Base-by-base conservation (phyloP, 2,329 filamentous ascomycete species). In the Hypoxylon sp. region DNA sequence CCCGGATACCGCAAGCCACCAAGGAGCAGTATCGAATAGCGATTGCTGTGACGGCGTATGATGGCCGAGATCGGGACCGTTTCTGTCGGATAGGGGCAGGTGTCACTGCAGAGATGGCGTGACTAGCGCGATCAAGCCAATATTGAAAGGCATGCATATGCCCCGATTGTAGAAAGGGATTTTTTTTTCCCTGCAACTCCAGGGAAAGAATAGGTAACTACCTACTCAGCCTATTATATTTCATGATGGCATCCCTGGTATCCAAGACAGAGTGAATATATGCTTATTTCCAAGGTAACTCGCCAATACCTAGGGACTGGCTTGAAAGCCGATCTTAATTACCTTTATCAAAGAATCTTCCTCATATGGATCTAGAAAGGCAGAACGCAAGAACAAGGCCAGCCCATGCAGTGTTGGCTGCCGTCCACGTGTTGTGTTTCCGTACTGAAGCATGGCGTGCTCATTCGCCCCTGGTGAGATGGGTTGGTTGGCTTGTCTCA, bases 41-140 rank as follows among this genome's bases (percentile, higher is more conserved):
- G 48, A 36, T 51, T 19, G 38, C 30, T 11, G 13, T 50, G 38
- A 13, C 6, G 36, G 36, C 25, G 23, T 21, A 30, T 10, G 14
- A 9, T 43, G 52, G 51, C 67, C 55, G 55, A 52, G 32, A 60
- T 60, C 58, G 57, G 65, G 62, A 57, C 28, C n/a, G 28, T 32
- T 23, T 14, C 58, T 43, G 45, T 65, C 45, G 51, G 49, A 52
- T 59, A 60, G 28, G 21, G 43, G 52, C n/a, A 50, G 45, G 51
- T 53, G 48, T 66, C 38, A 51, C 58, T 58, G 58, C 58, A 61
- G 51, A 65, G 43, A 66, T 58, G 46, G 52, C 60, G 52, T 53
- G 63, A 45, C 58, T 45, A 45, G 32, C 25, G 25, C 25, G 53
- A 63, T 57, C 9, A 52, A 46, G 48, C 58, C 41, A 30, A 53